Evolutionary conservation across 495 filamentous ascomycete species (phyloP).

Genomic region (Talaromyces proteolyticus): DNA sequence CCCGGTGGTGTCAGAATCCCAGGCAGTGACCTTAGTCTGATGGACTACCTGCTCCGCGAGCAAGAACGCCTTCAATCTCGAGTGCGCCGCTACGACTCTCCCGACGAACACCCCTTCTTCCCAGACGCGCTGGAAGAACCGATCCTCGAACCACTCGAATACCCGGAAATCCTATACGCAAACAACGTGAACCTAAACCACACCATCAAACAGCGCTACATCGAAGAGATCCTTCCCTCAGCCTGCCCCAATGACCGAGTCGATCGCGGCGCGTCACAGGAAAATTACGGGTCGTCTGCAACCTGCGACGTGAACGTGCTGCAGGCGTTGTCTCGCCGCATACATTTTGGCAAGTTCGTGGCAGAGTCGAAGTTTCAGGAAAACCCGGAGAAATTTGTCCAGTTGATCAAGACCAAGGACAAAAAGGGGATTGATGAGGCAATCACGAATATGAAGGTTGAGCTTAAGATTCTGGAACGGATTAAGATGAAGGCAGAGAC

Average conservation of each 20-base stretch:
- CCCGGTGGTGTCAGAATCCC: slow-evolving; percentile 78
- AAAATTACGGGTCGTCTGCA: slow-evolving; percentile 93
- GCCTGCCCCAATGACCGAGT: slow-evolving; percentile 67
- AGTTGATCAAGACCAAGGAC: slow-evolving; percentile 74
- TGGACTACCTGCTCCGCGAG: slow-evolving; percentile 88
- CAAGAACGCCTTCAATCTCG: slow-evolving; percentile 90
- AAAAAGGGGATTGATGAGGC: slow-evolving; percentile 75
- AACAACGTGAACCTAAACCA: slow-evolving; percentile 92
- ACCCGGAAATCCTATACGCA: slow-evolving; percentile 84
- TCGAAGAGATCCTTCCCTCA: slow-evolving; percentile 71
- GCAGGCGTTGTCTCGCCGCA: slow-evolving; percentile 84
- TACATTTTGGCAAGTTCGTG: slow-evolving; percentile 99
- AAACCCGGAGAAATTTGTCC: slow-evolving; percentile 72
- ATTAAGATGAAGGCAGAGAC: slow-evolving; percentile 87
- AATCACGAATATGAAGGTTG: slow-evolving; percentile 86
- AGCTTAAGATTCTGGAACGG: slow-evolving; percentile 86
- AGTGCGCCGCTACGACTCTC: slow-evolving; percentile 90
- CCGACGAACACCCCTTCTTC: slow-evolving; percentile 98
- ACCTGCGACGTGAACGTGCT: slow-evolving; percentile 87
- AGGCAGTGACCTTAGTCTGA: slow-evolving; percentile 65
- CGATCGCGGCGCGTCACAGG: slow-evolving; percentile 78
- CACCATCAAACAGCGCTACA: slow-evolving; percentile 80
- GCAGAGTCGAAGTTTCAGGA: slow-evolving; percentile 95
- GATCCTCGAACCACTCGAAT: slow-evolving; percentile 80
- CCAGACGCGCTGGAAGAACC: slow-evolving; percentile 72